Conservation (phyloP, 2,329 filamentous ascomycete species). For the Alternaria ethzedia region DNA sequence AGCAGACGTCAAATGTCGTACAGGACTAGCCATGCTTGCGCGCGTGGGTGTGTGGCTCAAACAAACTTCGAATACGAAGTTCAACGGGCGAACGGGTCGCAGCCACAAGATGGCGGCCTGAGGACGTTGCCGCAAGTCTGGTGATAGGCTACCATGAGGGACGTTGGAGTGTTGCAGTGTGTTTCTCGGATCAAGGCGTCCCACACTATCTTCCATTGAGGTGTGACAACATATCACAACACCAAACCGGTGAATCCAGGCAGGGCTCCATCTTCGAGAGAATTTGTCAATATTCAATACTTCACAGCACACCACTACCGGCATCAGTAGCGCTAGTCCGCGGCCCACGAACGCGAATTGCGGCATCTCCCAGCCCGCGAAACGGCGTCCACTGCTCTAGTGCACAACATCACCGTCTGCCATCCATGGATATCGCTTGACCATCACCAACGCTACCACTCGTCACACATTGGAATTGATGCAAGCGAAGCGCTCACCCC, state of each 20-base stretch:
- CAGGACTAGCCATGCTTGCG: conserved; percentile 1
- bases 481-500: conserved; percentile 3
- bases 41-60: neutral
- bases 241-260: neutral
- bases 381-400: conserved; percentile 5
- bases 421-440: neutral
- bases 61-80: conserved; percentile 1
- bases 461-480: conserved; percentile 1
- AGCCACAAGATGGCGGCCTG: conserved; percentile 1
- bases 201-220: neutral
- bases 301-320: neutral
- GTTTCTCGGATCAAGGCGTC: neutral
- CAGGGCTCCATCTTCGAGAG: neutral
- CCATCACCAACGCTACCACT: conserved; percentile 2
- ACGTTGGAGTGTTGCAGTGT: neutral
- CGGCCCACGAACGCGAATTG: conserved; percentile 1
- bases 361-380: neutral
- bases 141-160: neutral
- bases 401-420: conserved; percentile 1
- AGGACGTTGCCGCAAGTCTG: neutral
- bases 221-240: neutral
- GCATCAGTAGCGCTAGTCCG: neutral
- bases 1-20: conserved; percentile 2
- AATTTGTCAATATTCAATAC: neutral
- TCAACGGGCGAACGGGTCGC: conserved; percentile 2